A percentile compares a stretch with the other conserved stretches of the same genome.
These are phyloP conservation scores for Celoporthe dispersa DNA, from an alignment of 2,329 filamentous ascomycete species.

Conservation along the genomic window DNA sequence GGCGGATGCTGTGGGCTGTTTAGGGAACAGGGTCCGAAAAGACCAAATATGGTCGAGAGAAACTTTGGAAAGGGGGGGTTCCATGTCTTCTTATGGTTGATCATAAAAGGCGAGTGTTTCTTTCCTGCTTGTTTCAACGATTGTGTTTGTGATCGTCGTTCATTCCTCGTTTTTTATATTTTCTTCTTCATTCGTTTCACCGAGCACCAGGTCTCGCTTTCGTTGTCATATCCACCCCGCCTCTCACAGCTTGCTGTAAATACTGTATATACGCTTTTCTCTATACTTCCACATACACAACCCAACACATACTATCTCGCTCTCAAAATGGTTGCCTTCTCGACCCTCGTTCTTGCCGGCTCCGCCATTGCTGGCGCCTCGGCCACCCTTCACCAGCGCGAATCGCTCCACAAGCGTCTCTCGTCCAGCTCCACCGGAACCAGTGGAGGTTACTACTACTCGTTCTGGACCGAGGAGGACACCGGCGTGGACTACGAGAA, in stretches of 20 bases:
- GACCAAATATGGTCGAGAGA: background rate
- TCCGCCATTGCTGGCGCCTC: conserved; percentile 18
- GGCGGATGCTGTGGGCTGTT: background rate
- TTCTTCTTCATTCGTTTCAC: background rate
- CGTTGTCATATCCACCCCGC: conserved; percentile 1
- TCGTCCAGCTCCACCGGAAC: conserved; percentile 54
- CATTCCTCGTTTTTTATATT: background rate
- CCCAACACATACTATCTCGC: conserved; percentile 23
- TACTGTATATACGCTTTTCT: conserved; percentile 12
- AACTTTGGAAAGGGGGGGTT: background rate
- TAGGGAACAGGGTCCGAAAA: background rate
- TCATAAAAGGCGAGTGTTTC: conserved; percentile 3
- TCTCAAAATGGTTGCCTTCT: conserved; percentile 44
- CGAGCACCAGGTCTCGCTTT: background rate
- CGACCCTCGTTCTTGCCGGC: conserved; percentile 43
- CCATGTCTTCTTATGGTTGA: background rate
- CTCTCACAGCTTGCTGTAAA: background rate
- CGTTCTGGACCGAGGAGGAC: conserved; percentile 61
- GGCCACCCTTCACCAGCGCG: conserved; percentile 9
- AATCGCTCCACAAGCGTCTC: conserved; percentile 20
- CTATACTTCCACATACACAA: background rate
- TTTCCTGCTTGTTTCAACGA: background rate
- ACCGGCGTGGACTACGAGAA: conserved; percentile 59
- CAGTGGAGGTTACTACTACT: conserved; percentile 64
- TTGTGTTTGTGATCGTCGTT: background rate